Evolutionary conservation across 2,329 filamentous ascomycete genomes (phyloP).

Genomic region (Fusarium siculi): DNA sequence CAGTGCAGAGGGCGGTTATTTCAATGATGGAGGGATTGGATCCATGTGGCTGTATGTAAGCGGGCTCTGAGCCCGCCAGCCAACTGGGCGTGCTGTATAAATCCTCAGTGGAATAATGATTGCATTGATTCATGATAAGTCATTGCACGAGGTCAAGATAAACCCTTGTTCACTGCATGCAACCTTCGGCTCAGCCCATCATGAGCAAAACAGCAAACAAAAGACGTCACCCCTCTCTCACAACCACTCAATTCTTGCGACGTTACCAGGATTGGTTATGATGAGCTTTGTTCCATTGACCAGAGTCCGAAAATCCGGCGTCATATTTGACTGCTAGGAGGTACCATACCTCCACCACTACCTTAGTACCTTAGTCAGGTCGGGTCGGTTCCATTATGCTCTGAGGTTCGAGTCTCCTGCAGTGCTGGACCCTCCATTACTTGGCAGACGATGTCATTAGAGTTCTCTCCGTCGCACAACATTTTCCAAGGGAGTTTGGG

Average conservation of each 20-base stretch:
- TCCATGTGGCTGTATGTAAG: neutral
- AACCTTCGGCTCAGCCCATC: conserved; percentile 20
- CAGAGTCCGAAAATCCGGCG: neutral
- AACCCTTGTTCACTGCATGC: conserved; percentile 19
- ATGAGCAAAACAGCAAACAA: conserved; percentile 24
- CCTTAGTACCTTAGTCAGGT: neutral
- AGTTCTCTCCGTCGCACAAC: conserved; percentile 16
- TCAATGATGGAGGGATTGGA: conserved; percentile 4
- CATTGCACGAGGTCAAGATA: conserved; percentile 8
- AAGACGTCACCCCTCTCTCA: conserved; percentile 28
- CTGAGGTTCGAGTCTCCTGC: neutral
- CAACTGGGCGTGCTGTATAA: neutral
- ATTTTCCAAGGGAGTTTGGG: neutral
- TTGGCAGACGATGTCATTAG: conserved; percentile 31
- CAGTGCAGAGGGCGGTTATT: conserved; percentile 17
- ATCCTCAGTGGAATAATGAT: neutral
- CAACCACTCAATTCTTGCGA: conserved; percentile 12
- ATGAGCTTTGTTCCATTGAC: neutral
- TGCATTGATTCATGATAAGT: neutral
- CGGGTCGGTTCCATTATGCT: neutral
- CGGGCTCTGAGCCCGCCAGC: neutral
- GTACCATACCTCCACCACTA: neutral
- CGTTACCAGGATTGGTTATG: neutral
- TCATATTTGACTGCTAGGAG: neutral
- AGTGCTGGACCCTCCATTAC: neutral